phyloP scores from a whole-genome alignment of 176 grass and related monocot genomes.

The Eremochloa ophiuroides region DNA sequence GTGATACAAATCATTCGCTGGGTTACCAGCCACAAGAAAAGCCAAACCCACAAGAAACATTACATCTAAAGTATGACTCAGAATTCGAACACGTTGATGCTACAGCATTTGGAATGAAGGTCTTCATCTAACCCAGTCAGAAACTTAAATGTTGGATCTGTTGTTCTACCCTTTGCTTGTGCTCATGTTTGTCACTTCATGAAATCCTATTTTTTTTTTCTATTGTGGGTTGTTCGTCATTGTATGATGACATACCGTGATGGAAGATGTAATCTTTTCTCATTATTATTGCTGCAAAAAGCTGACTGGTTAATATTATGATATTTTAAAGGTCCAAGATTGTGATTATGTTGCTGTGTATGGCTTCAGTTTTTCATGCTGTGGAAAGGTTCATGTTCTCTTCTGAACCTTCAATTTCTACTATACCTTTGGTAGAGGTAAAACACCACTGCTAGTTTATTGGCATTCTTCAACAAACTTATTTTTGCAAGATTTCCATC shows the following conservation, averaged over 20 bases:
- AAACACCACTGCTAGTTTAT: neutral
- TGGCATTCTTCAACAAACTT: neutral
- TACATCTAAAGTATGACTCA: no score
- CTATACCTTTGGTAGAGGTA: constrained; percentile 77
- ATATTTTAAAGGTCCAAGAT: constrained; percentile 62
- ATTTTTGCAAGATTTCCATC: neutral
- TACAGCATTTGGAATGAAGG: no score
- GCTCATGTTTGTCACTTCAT: neutral
- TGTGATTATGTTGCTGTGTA: constrained; percentile 55
- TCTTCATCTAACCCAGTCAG: no score
- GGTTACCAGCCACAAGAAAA: no score
- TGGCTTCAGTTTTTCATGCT: constrained; percentile 59
- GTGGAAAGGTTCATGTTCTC: constrained; percentile 62
- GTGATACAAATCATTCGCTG: no score
- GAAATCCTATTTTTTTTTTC: neutral
- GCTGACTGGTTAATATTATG: constrained; percentile 28
- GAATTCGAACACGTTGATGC: no score
- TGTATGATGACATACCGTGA: constrained; percentile 4
- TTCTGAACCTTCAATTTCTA: constrained; percentile 47
- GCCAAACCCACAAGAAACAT: no score
- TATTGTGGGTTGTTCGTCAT: neutral
- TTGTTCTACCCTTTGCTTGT: neutral
- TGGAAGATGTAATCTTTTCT: constrained; percentile 12
- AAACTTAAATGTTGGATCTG: neutral
- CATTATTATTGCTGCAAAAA: constrained; percentile 24